These are phyloP conservation scores for Penicillium sp. DNA, from an alignment of 2,329 filamentous ascomycete genomes.

Conservation along the genomic window DNA sequence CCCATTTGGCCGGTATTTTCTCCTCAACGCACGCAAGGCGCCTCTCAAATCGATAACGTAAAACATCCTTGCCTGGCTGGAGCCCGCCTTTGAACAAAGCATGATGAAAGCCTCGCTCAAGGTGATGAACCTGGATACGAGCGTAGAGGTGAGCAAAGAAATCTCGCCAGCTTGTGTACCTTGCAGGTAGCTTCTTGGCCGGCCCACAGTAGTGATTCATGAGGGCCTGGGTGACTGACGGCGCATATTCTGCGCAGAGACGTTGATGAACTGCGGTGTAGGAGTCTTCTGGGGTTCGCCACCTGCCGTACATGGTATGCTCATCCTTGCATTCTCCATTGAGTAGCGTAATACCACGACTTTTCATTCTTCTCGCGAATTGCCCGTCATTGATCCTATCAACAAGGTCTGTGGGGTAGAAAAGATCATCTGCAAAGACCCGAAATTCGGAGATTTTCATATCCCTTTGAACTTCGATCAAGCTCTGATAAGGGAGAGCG, in stretches of 20 bases:
- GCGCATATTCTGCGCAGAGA: slow-evolving; percentile 51
- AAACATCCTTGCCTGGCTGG: slow-evolving; percentile 4
- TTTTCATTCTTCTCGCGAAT: slow-evolving; percentile 49
- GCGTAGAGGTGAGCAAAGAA: slow-evolving; percentile 7
- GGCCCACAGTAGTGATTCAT: slow-evolving; percentile 6
- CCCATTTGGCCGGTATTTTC: slow-evolving; percentile 5
- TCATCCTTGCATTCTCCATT: slow-evolving; percentile 56
- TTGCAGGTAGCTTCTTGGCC: slow-evolving; percentile 2
- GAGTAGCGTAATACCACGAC: slow-evolving; percentile 48
- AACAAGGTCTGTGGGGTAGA: slow-evolving; percentile 48
- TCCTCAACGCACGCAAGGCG: slow-evolving; percentile 9
- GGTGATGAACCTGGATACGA: slow-evolving; percentile 8
- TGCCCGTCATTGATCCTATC: slow-evolving; percentile 44
- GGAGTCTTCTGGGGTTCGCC: slow-evolving; percentile 47
- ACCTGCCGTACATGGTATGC: slow-evolving; percentile 51
- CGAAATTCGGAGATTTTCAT: slow-evolving; percentile 54
- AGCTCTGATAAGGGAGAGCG: slow-evolving; percentile 6
- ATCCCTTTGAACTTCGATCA: slow-evolving; percentile 15
- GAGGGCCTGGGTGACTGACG: slow-evolving; percentile 3
- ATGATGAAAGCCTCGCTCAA: slow-evolving; percentile 1
- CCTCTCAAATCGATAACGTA: slow-evolving; percentile 11
- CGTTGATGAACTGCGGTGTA: slow-evolving; percentile 45
- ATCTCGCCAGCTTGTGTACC: slow-evolving; percentile 6
- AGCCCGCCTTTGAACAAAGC: not conserved
- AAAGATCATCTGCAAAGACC: slow-evolving; percentile 49